Percentiles rank a stretch among this genome's conserved stretches.
These are phyloP conservation scores for Cymbopogon citratus DNA, from an alignment of 176 grass and related monocot genomes.

Conservation along the genomic window DNA sequence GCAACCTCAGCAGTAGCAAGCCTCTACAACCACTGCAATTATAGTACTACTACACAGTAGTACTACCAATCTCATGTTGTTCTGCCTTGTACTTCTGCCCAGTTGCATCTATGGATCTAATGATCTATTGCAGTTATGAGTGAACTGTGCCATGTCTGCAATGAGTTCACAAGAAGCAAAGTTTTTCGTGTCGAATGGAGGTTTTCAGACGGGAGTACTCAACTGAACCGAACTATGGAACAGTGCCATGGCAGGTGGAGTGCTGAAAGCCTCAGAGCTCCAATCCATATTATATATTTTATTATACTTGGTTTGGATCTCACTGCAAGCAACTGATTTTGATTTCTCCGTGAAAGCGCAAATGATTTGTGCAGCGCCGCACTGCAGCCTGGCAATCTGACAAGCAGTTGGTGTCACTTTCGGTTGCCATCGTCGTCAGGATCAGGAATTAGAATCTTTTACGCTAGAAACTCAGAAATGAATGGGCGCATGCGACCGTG, in stretches of 20 bases:
- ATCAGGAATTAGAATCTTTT: neutral
- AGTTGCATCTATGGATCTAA: slow-evolving; percentile 4
- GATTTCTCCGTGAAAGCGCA: neutral
- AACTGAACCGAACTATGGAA: slow-evolving; percentile 1
- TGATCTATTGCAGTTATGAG: neutral
- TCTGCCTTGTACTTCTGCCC: neutral
- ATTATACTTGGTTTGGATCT: slow-evolving; percentile 3
- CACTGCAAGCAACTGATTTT: neutral
- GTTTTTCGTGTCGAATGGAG: neutral
- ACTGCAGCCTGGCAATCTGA: neutral
- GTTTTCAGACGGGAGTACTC: slow-evolving; percentile 8
- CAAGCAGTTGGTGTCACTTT: neutral
- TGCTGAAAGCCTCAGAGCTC: neutral
- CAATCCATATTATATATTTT: neutral
- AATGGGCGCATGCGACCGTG: too few relatives aligned
- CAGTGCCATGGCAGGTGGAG: neutral
- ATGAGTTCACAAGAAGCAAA: slow-evolving; percentile 18
- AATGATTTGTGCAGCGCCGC: neutral
- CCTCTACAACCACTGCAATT: neutral
- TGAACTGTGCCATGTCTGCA: neutral
- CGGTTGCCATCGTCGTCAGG: neutral
- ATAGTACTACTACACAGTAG: neutral
- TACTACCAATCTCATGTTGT: neutral
- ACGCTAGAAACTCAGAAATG: too few relatives aligned
- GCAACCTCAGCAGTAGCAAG: neutral